Percentiles rank a stretch among this genome's conserved stretches.
phyloP scores from a whole-genome alignment of 2,329 filamentous ascomycete genomes.

The Plenodomus tracheiphilus region DNA sequence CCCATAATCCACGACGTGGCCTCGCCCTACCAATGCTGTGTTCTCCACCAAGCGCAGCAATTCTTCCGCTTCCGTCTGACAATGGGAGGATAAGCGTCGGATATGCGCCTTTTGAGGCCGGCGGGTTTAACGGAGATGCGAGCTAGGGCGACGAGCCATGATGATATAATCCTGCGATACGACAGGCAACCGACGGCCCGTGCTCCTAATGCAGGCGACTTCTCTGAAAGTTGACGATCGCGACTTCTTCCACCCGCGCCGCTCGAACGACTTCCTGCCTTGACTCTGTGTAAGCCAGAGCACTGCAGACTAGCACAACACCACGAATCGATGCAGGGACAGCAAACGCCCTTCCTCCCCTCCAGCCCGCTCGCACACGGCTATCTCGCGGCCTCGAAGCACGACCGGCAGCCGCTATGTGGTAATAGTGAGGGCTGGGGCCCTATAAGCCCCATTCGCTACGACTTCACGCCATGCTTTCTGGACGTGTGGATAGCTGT shows the following conservation, averaged over 20 bases:
- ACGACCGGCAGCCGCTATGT: slow-evolving; percentile 72
- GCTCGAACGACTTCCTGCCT: background rate
- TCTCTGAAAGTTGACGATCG: background rate
- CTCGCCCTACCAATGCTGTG: background rate
- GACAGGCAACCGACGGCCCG: background rate
- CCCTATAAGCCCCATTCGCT: slow-evolving; percentile 81
- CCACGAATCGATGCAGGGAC: slow-evolving; percentile 40
- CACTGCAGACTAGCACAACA: background rate
- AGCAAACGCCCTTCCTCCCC: slow-evolving; percentile 41
- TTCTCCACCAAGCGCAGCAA: background rate
- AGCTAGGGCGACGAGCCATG: background rate
- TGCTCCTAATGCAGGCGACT: background rate
- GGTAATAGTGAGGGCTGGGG: slow-evolving; percentile 94
- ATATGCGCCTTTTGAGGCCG: background rate
- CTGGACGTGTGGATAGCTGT: slow-evolving; percentile 85
- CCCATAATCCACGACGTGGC: background rate
- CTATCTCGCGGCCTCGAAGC: slow-evolving; percentile 59
- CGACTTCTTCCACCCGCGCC: background rate
- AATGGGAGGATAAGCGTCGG: background rate
- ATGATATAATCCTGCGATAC: background rate
- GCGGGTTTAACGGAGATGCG: background rate
- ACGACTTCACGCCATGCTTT: slow-evolving; percentile 97
- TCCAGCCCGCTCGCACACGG: slow-evolving; percentile 32
- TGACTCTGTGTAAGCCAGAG: background rate
- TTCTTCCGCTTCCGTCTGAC: background rate